Evolutionary conservation across 2,329 filamentous ascomycete genomes (phyloP).

Genomic region (Amauroascus verrucosus): DNA sequence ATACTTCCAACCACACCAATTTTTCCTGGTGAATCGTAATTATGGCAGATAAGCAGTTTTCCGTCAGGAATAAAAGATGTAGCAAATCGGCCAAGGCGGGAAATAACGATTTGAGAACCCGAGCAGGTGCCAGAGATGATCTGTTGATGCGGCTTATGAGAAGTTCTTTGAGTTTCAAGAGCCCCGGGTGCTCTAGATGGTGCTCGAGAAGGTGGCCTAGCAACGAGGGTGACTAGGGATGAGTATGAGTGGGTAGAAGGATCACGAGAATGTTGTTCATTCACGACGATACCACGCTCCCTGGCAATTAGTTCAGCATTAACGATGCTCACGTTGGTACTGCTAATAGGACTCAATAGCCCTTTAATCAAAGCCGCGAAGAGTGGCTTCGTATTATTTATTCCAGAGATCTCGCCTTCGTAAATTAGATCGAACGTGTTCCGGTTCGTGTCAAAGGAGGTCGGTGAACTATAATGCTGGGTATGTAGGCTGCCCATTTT

Average conservation of each 20-base stretch:
- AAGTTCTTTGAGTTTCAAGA: constrained; percentile 14
- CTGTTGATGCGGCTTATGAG: constrained; percentile 32
- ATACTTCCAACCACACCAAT: constrained; percentile 68
- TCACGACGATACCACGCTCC: constrained; percentile 67
- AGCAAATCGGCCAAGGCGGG: constrained; percentile 60
- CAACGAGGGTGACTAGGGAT: constrained; percentile 60
- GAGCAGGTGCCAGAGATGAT: constrained; percentile 40
- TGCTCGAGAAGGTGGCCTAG: constrained; percentile 31
- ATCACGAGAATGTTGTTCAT: constrained; percentile 58
- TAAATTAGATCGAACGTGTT: constrained; percentile 67
- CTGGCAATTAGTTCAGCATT: constrained; percentile 66
- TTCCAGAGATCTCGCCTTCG: constrained; percentile 60
- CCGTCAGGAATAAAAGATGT: constrained; percentile 65
- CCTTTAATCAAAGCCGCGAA: constrained; percentile 72
- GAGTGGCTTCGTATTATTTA: constrained; percentile 66
- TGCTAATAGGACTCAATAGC: constrained; percentile 58
- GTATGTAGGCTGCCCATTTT: constrained; percentile 72
- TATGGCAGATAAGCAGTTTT: constrained; percentile 65
- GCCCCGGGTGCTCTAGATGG: constrained; percentile 30
- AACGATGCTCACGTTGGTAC: constrained; percentile 68
- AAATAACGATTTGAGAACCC: constrained; percentile 48
- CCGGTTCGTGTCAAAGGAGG: constrained; percentile 42
- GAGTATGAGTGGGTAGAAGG: constrained; percentile 54
- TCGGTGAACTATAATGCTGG: constrained; percentile 52
- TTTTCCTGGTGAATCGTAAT: constrained; percentile 72